Conservation (phyloP, 306 rosid genomes). For the Quillaja saponaria region DNA sequence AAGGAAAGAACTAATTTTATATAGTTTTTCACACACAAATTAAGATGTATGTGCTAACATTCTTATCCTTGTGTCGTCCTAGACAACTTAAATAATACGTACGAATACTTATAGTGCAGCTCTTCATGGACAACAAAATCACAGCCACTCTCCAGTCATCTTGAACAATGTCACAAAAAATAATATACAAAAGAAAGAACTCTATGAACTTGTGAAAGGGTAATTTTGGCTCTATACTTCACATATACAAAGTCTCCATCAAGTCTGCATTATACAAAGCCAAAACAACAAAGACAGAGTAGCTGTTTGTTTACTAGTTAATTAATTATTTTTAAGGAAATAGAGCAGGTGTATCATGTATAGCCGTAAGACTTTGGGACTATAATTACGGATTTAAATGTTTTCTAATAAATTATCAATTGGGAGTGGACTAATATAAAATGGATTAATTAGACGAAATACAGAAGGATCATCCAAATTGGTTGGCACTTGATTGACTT, state of each 20-base stretch:
- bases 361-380: too few relatives aligned
- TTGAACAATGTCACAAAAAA: background rate
- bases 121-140: too few relatives aligned
- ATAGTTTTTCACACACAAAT: too few relatives aligned
- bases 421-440: background rate
- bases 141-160: background rate
- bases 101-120: background rate
- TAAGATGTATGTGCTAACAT: background rate
- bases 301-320: too few relatives aligned
- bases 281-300: too few relatives aligned
- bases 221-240: slow-evolving; percentile 4
- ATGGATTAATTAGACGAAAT: background rate
- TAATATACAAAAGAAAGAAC: slow-evolving; percentile 30
- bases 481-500: slow-evolving; percentile 1
- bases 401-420: background rate
- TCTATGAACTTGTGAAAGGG: slow-evolving; percentile 44
- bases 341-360: too few relatives aligned
- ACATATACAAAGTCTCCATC: too few relatives aligned
- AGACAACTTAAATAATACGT: background rate
- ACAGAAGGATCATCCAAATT: background rate
- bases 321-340: too few relatives aligned
- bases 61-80: background rate
- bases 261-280: too few relatives aligned
- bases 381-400: background rate
- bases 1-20: too few relatives aligned